A percentile compares a stretch with the other conserved stretches of the same genome.
Conservation (phyloP, 2,329 filamentous ascomycete species). For the Cladosporium sp. region DNA sequence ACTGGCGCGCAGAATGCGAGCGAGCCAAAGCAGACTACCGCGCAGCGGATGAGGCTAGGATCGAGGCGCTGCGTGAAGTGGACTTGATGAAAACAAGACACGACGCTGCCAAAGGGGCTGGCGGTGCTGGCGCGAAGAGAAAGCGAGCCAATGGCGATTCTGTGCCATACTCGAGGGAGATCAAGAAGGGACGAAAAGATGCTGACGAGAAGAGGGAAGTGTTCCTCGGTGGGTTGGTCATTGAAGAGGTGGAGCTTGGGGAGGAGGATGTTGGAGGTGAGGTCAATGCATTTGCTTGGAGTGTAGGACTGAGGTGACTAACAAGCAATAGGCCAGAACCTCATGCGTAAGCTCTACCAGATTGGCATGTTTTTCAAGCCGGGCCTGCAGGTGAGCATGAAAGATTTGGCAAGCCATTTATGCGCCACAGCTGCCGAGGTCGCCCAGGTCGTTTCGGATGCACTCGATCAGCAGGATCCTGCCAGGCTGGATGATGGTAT, state of each 20-base stretch:
- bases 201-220: conserved; percentile 12
- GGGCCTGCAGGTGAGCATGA: conserved; percentile 8
- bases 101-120: conserved; percentile 13
- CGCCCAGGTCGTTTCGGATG: background rate
- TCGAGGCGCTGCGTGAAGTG: conserved; percentile 23
- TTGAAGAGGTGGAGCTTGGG: conserved; percentile 2
- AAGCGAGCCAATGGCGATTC: conserved; percentile 25
- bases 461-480: background rate
- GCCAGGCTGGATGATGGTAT: background rate
- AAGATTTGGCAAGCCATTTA: conserved; percentile 10
- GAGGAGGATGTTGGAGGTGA: conserved; percentile 4
- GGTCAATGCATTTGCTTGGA: background rate
- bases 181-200: conserved; percentile 23
- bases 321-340: conserved; percentile 16
- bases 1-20: conserved; percentile 33
- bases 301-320: background rate
- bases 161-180: conserved; percentile 20
- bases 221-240: background rate
- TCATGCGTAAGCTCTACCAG: conserved; percentile 27
- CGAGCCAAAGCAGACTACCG: conserved; percentile 17
- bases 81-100: conserved; percentile 21
- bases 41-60: conserved; percentile 17
- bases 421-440: background rate
- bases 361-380: conserved; percentile 24
- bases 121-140: conserved; percentile 23